Evolutionary conservation across 768 basidiomycete species (phyloP).

Genomic region (Botryobasidium botryosum): DNA sequence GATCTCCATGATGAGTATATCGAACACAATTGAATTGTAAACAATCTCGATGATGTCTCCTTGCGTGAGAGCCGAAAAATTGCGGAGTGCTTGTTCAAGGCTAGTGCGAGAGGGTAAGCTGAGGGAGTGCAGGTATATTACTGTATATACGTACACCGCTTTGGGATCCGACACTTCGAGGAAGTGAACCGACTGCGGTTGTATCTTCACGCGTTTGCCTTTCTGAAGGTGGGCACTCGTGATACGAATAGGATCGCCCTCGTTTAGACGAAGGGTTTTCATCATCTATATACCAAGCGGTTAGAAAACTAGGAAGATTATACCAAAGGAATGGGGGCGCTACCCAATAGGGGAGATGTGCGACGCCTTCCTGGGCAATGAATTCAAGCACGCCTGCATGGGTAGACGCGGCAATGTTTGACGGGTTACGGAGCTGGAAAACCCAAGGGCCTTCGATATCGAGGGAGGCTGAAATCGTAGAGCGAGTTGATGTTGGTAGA

Average conservation of each 20-base stretch:
- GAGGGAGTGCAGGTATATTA: background rate
- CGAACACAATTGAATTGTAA: constrained; percentile 94
- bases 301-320: background rate
- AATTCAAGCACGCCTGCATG: constrained; percentile 98
- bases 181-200: constrained; percentile 90
- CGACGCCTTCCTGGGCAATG: constrained; percentile 90
- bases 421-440: constrained; percentile 87
- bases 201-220: constrained; percentile 91
- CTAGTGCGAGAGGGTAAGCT: constrained; percentile 25
- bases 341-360: constrained; percentile 88
- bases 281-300: constrained; percentile 45
- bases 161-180: constrained; percentile 94
- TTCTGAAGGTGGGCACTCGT: constrained; percentile 78
- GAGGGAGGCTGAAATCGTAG: constrained; percentile 32
- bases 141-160: constrained; percentile 65
- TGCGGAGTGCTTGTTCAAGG: constrained; percentile 85
- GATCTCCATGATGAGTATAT: constrained; percentile 89
- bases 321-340: background rate
- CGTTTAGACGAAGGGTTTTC: constrained; percentile 82
- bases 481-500: background rate
- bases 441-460: constrained; percentile 90
- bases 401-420: constrained; percentile 66
- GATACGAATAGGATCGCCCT: constrained; percentile 90
- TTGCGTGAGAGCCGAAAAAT: constrained; percentile 81
- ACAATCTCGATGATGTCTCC: constrained; percentile 96